These are phyloP conservation scores for Penicillium lagena DNA, from an alignment of 495 filamentous ascomycete genomes.

Conservation along the genomic window DNA sequence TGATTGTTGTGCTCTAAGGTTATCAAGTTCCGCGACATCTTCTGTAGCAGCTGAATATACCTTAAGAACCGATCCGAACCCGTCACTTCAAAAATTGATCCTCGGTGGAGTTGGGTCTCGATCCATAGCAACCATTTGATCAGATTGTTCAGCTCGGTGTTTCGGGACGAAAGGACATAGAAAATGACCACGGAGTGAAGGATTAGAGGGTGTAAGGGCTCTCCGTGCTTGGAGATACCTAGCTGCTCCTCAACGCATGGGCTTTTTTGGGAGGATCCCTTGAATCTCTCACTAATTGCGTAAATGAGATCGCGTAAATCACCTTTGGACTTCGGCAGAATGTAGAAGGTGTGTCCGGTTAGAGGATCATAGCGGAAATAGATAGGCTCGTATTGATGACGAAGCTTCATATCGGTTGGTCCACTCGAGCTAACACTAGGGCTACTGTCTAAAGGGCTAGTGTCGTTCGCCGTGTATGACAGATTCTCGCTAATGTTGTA, in stretches of 20 bases:
- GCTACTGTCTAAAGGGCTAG: conserved; percentile 6
- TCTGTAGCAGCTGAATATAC: conserved; percentile 10
- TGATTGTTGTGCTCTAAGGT: conserved; percentile 11
- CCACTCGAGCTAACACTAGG: conserved; percentile 4
- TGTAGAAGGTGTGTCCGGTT: conserved; percentile 8
- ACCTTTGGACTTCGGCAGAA: conserved; percentile 2
- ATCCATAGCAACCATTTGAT: conserved; percentile 13
- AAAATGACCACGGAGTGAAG: conserved; percentile 6
- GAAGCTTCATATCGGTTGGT: conserved; percentile 4
- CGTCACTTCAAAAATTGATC: conserved; percentile 12
- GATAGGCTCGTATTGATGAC: conserved; percentile 10
- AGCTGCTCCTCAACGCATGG: not conserved
- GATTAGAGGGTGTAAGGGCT: not conserved
- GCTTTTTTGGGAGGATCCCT: not conserved
- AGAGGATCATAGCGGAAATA: conserved; percentile 9
- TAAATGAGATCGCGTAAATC: not conserved
- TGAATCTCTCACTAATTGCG: not conserved
- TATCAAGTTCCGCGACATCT: conserved; percentile 11
- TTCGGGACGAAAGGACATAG: conserved; percentile 7
- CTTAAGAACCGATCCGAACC: conserved; percentile 9
- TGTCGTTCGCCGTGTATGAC: conserved; percentile 8
- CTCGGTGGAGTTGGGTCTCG: conserved; percentile 13
- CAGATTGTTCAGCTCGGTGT: conserved; percentile 5
- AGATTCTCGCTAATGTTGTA: conserved; percentile 10
- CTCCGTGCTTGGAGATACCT: not conserved